Percentiles rank a stretch among this genome's conserved stretches.
Conservation (phyloP, 768 basidiomycete genomes). For the Russula dissimulans region DNA sequence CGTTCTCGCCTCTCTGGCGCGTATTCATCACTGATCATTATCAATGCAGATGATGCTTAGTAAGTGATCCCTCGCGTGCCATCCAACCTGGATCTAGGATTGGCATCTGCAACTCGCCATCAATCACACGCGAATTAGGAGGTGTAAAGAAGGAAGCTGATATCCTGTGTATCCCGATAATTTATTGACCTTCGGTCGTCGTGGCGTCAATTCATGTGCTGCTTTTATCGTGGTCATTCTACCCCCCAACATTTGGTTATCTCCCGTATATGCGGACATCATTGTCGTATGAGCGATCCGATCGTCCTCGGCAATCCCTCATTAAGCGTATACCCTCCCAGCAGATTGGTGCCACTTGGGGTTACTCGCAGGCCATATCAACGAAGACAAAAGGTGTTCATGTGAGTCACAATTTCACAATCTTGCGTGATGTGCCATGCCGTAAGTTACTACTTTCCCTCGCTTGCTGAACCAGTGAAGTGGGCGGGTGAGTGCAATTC, state of each 20-base stretch:
- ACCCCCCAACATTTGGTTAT: neutral
- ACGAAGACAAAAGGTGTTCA: too few relatives aligned
- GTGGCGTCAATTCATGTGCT: neutral
- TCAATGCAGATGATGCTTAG: constrained; percentile 58
- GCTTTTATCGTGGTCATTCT: neutral
- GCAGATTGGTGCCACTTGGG: too few relatives aligned
- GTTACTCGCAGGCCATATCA: too few relatives aligned
- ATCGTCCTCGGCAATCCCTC: too few relatives aligned
- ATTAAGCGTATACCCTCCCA: too few relatives aligned
- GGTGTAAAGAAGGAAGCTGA: neutral
- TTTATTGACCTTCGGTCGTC: constrained; percentile 1
- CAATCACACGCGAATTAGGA: neutral
- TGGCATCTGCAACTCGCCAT: neutral
- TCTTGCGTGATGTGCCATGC: too few relatives aligned
- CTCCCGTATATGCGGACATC: neutral
- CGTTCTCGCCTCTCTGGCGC: neutral
- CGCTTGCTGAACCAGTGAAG: too few relatives aligned
- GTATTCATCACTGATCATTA: constrained; percentile 8
- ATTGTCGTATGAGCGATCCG: neutral
- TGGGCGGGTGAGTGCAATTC: too few relatives aligned
- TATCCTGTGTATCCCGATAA: constrained; percentile 16
- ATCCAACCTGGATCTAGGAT: neutral
- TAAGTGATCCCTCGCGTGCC: constrained; percentile 35
- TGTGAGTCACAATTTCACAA: too few relatives aligned
- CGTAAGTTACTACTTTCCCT: too few relatives aligned